Percentiles rank a stretch among this genome's conserved stretches.
Conservation (phyloP, 1,139 yeast species). For the Geotrichum restrictum region DNA sequence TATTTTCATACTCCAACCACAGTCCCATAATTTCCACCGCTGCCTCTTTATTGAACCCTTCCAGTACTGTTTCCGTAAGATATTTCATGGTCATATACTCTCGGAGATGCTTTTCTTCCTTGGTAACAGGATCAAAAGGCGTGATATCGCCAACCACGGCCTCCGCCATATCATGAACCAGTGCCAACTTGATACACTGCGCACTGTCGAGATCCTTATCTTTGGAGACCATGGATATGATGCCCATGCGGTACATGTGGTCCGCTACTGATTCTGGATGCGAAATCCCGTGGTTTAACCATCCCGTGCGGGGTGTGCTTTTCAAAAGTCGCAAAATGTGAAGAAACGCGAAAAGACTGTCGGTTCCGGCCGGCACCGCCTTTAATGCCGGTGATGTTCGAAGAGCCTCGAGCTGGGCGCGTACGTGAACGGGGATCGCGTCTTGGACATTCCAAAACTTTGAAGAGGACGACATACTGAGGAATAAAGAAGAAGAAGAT, state of each 20-base stretch:
- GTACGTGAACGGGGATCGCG: slow-evolving; percentile 10
- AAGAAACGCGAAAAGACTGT: slow-evolving; percentile 46
- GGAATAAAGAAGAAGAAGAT: no score
- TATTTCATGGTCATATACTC: slow-evolving; percentile 73
- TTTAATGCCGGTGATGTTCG: slow-evolving; percentile 3
- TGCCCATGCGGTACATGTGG: slow-evolving; percentile 95
- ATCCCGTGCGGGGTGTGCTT: slow-evolving; percentile 84
- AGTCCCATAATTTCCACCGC: slow-evolving; percentile 64
- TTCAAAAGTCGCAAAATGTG: slow-evolving; percentile 74
- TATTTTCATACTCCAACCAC: slow-evolving; percentile 90
- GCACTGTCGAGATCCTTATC: slow-evolving; percentile 45
- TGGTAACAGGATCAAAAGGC: slow-evolving; percentile 71
- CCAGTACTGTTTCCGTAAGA: slow-evolving; percentile 52
- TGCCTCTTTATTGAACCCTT: slow-evolving; percentile 59
- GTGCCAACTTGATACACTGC: slow-evolving; percentile 77
- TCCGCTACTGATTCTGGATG: slow-evolving; percentile 77
- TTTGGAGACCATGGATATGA: slow-evolving; percentile 72
- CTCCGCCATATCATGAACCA: slow-evolving; percentile 94
- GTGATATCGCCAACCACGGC: slow-evolving; percentile 91
- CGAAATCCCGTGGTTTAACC: slow-evolving; percentile 74
- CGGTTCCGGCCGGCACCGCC: slow-evolving; percentile 2
- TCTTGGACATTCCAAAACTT: slow-evolving; percentile 14
- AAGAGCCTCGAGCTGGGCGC: slow-evolving; percentile 9
- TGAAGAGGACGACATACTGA: not conserved
- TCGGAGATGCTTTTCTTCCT: slow-evolving; percentile 71